phyloP scores from a whole-genome alignment of 1,284 basidiomycete species.

The Melanopsichium pennsylvanicum region DNA sequence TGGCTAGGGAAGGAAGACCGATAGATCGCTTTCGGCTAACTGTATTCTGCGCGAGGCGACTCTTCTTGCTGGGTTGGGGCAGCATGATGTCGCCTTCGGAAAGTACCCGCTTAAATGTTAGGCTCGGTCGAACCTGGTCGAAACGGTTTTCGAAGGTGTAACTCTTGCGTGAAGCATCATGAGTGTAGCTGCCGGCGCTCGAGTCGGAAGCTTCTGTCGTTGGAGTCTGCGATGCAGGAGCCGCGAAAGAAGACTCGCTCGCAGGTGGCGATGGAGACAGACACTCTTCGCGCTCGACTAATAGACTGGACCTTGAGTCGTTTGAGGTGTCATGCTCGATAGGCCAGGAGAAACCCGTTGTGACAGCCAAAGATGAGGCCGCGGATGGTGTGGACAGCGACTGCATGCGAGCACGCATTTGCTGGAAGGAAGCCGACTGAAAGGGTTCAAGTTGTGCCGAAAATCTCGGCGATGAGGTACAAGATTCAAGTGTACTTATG shows the following conservation, averaged over 20 bases:
- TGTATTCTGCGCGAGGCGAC: not conserved
- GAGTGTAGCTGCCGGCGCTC: constrained; percentile 11
- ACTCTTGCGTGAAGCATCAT: not conserved
- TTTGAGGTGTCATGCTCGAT: not conserved
- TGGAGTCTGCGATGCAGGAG: constrained; percentile 1
- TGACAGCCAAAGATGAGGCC: not conserved
- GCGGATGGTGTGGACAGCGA: constrained; percentile 5
- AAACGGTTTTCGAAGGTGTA: not conserved
- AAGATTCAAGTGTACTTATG: not conserved
- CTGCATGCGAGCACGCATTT: constrained; percentile 10
- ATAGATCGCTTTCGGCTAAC: constrained; percentile 4
- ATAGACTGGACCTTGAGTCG: too few species aligned
- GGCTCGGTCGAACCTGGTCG: not conserved
- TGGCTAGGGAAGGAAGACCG: not conserved
- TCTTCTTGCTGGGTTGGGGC: constrained; percentile 8
- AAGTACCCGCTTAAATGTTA: constrained; percentile 11
- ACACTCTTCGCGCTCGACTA: not conserved
- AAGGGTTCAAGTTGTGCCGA: constrained; percentile 5
- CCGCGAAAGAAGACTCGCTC: constrained; percentile 2
- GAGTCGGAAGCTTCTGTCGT: constrained; percentile 22
- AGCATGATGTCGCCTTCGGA: constrained; percentile 23
- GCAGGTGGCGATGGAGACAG: constrained; percentile 22
- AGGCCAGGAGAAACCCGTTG: not conserved
- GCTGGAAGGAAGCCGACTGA: constrained; percentile 15
- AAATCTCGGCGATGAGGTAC: not conserved